Evolutionary conservation across 2,329 filamentous ascomycete genomes (phyloP).

Genomic region (Colletotrichum sp.): DNA sequence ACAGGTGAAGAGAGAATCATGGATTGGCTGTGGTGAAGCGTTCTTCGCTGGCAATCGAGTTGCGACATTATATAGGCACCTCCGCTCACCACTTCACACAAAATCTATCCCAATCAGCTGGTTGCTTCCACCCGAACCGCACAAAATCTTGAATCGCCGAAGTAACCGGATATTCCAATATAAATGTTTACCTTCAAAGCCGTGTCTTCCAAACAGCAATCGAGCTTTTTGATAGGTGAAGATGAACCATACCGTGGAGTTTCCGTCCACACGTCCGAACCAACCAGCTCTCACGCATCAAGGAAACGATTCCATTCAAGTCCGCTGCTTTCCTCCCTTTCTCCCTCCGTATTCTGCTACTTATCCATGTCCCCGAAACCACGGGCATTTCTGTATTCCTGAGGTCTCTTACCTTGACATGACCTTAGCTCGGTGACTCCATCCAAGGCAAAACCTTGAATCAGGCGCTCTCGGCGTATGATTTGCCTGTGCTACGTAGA

Average conservation of each 20-base stretch:
- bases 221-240: not conserved
- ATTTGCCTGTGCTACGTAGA: accelerated
- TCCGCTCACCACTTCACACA: accelerated
- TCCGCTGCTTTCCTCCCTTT: not conserved
- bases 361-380: no score
- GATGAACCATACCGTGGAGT: not conserved
- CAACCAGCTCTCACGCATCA: not conserved
- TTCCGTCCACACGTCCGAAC: not conserved
- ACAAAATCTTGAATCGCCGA: no score
- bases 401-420: no score
- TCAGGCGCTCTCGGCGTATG: no score
- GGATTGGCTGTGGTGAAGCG: not conserved
- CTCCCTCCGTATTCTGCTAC: not conserved
- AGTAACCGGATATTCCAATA: not conserved
- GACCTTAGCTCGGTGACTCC: accelerated
- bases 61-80: accelerated
- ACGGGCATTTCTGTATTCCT: no score
- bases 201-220: not conserved
- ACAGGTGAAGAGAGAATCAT: accelerated
- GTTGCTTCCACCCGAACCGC: no score
- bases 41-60: accelerated
- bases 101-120: not conserved
- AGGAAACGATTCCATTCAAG: accelerated
- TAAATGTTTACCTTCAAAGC: not conserved
- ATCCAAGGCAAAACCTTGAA: not conserved